Evolutionary conservation across 441 rosid species (phyloP).

Genomic region (Corymbia calophylla): DNA sequence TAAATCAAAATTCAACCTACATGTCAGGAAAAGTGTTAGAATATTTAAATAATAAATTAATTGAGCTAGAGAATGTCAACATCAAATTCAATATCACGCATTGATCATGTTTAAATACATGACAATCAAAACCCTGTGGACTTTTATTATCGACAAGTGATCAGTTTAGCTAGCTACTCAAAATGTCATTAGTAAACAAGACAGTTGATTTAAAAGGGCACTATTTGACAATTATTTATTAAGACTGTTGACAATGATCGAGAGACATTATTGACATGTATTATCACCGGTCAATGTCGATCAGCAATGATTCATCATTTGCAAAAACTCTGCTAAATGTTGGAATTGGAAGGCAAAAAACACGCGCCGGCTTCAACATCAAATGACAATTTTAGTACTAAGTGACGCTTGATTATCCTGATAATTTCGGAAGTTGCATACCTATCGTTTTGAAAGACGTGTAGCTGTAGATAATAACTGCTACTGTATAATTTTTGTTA

Average conservation of each 20-base stretch:
- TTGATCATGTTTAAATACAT: neutral
- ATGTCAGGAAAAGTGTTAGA: too few species aligned
- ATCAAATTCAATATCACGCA: neutral
- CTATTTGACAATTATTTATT: neutral
- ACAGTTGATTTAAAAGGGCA: neutral
- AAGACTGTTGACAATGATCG: neutral
- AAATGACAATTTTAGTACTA: too few species aligned
- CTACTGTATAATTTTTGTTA: too few species aligned
- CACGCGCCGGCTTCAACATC: neutral
- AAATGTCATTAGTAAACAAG: neutral
- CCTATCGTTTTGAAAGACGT: neutral
- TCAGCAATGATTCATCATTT: neutral
- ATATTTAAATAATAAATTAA: too few species aligned
- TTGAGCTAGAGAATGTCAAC: neutral
- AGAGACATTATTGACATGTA: neutral
- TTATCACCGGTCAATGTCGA: neutral
- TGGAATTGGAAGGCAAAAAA: neutral
- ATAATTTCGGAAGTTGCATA: neutral
- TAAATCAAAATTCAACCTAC: too few species aligned
- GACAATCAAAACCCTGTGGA: neutral
- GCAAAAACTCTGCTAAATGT: neutral
- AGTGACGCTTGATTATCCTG: too few species aligned
- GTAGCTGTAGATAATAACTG: neutral
- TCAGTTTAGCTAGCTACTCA: accelerated
- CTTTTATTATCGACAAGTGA: neutral